phyloP scores from a whole-genome alignment of 495 filamentous ascomycete species.

The Aspergillus wentii region DNA sequence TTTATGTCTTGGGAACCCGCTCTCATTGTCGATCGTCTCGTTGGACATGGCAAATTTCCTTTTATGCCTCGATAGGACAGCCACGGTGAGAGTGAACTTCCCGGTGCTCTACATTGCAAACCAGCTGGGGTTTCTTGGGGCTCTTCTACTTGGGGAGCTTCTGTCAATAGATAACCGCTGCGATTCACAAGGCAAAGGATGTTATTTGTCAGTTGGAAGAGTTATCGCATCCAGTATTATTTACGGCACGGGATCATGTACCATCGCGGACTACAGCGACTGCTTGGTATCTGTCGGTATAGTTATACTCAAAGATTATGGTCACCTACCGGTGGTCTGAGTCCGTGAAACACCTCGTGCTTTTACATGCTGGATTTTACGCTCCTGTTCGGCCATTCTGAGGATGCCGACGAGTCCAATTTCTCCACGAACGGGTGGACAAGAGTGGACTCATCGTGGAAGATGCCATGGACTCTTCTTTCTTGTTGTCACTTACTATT shows the following conservation, averaged over 20 bases:
- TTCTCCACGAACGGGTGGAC: constrained; percentile 7
- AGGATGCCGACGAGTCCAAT: constrained; percentile 7
- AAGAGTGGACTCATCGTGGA: constrained; percentile 7
- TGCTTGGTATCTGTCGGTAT: too few species aligned
- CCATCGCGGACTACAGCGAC: too few species aligned
- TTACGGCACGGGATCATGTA: neutral
- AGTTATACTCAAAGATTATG: too few species aligned
- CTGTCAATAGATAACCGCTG: constrained; percentile 10
- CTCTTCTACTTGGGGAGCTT: constrained; percentile 6
- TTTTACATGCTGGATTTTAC: neutral
- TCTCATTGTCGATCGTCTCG: constrained; percentile 7
- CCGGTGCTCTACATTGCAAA: constrained; percentile 11
- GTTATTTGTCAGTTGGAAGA: neutral
- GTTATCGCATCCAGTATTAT: constrained; percentile 4
- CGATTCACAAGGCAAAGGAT: constrained; percentile 2
- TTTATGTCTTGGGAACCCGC: constrained; percentile 10
- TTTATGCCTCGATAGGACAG: constrained; percentile 9
- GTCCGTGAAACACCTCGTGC: too few species aligned
- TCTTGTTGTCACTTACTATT: constrained; percentile 5
- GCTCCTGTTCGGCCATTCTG: constrained; percentile 4
- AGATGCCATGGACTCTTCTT: constrained; percentile 9
- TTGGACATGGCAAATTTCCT: constrained; percentile 3
- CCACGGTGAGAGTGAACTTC: constrained; percentile 9
- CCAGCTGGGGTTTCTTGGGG: constrained; percentile 5
- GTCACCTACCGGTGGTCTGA: too few species aligned